Percentiles rank a stretch among this genome's conserved stretches.
These are phyloP conservation scores for Phoma sp. DNA, from an alignment of 2,329 filamentous ascomycete genomes.

Conservation along the genomic window DNA sequence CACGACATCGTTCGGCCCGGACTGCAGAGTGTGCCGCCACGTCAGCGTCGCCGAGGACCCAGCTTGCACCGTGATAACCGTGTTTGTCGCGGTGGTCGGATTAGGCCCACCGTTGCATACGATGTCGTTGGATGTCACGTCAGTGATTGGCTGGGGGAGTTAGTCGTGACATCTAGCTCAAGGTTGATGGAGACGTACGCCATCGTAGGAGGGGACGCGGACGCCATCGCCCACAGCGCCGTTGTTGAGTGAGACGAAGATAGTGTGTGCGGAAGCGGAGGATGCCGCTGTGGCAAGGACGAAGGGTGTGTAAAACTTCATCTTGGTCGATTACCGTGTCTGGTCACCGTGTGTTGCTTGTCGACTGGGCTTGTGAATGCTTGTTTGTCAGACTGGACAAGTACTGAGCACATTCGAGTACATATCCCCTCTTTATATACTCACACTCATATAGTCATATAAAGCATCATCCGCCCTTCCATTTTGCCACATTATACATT, in stretches of 20 bases:
- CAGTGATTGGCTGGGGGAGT: conserved; percentile 54
- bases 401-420: no score
- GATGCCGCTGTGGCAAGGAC: conserved; percentile 38
- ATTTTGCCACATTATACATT: no score
- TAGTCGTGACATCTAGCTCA: no score
- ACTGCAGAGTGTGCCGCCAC: conserved; percentile 65
- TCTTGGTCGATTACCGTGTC: no score
- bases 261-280: conserved; percentile 58
- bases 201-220: conserved; percentile 55
- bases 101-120: conserved; percentile 67
- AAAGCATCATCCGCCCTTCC: no score
- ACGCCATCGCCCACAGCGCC: conserved; percentile 59
- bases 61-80: conserved; percentile 51
- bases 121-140: conserved; percentile 62
- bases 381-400: no score
- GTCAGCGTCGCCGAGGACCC: conserved; percentile 61
- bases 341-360: no score
- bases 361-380: no score
- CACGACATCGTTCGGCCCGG: conserved; percentile 61
- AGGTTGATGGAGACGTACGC: conserved; percentile 23
- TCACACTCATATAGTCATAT: no score
- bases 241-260: conserved; percentile 59
- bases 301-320: conserved; percentile 40
- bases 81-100: conserved; percentile 46
- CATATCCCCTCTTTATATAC: no score